These are phyloP conservation scores for Juglanconis oblonga DNA, from an alignment of 2,329 filamentous ascomycete species.

Conservation along the genomic window DNA sequence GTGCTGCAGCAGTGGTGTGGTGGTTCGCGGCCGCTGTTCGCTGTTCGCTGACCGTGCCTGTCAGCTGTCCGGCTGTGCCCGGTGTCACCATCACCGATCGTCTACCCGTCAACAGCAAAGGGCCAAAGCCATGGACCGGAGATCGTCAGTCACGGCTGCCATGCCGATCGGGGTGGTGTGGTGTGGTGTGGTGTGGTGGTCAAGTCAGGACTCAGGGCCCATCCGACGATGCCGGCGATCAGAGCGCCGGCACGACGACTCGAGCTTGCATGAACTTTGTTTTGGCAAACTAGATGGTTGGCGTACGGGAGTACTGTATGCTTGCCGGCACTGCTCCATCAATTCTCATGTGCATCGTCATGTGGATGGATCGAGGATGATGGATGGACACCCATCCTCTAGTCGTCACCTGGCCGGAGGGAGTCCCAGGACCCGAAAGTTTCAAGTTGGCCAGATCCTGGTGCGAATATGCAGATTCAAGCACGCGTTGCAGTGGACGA, in stretches of 20 bases:
- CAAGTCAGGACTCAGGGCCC: not conserved
- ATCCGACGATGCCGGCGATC: no score
- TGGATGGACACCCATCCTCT: no score
- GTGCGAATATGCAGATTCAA: not conserved
- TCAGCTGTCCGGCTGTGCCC: no score
- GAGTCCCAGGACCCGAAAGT: no score
- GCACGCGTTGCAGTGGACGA: not conserved
- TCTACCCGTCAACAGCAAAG: not conserved
- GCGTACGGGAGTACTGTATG: not conserved
- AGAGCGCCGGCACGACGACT: not conserved
- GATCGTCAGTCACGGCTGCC: not conserved
- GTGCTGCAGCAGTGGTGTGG: not conserved
- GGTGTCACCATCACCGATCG: no score
- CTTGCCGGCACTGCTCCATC: not conserved
- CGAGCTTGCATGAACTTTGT: conserved; percentile 13
- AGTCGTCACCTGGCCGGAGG: no score
- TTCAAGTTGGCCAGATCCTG: not conserved
- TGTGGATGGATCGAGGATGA: not conserved
- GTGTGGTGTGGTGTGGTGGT: conserved; percentile 5
- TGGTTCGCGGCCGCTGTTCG: not conserved
- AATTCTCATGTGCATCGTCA: not conserved
- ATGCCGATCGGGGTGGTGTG: not conserved
- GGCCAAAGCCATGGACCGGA: not conserved
- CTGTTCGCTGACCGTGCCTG: not conserved
- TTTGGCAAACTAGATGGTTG: not conserved